Evolutionary conservation across 2,329 filamentous ascomycete genomes (phyloP), one percentile per base, ranked within the genome.

Genomic region (Colletotrichum sp.): DNA sequence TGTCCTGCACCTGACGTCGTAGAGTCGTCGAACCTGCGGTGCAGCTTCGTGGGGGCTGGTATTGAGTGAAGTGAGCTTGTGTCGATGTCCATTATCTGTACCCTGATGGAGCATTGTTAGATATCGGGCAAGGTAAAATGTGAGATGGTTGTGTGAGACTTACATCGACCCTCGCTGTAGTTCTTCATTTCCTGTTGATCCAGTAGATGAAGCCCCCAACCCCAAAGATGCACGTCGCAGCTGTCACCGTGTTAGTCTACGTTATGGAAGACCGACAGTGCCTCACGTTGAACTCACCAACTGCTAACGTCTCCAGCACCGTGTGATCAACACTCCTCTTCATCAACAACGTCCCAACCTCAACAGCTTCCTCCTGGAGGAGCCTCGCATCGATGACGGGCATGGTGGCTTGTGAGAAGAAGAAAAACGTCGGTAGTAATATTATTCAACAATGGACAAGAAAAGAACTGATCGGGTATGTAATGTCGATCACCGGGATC

Each of bases 141-240:
- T 22, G 5, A 6, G 5, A 15, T 22, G 27, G 2, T 1, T 52
- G 18, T 12, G 13, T 28, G 1, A 5, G 34, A 61, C 67, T 62
- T 27, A 70, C 67, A n/a, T 15, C 27, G 56, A 25, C 12, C 6
- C 1, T 48, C 10, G 28, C 55, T 34, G 10, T 28, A 8, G 12
- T 30, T 18, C 9, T 65, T 64, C 66, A 75, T 36, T 65, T 52
- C 43, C 43, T 52, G 58, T 75, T 75, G 36, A 74, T 69, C 74
- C 74, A 75, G 55, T 75, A 75, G 48, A 75, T 75, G 43, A 69
- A 73, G n/a, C 74, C 74, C 3, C 74, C 74, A 2, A 75, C 74
- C 22, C 74, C 74, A n/a, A 75, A 75, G 13, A 75, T 43, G 5
- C 32, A 32, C 3, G 65, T 69, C 9, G 30, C 74, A 12, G 70